Base-by-base conservation (phyloP, 371 early-diverging fungal genomes). In the Mortierella polycephala region DNA sequence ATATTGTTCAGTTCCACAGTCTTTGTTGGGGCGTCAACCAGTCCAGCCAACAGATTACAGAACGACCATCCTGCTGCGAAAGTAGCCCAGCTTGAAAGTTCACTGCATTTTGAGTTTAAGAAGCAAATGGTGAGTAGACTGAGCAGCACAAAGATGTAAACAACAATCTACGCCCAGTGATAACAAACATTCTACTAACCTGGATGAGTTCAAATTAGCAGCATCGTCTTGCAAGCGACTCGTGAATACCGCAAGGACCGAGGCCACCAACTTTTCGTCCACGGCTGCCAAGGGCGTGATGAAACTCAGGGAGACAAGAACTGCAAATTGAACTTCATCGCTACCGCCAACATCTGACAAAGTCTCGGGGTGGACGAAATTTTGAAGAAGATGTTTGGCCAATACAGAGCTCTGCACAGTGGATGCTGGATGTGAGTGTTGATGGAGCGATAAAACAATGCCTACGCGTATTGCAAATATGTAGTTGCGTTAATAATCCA, bases 251-350 rank as follows among this genome's bases (percentile, higher is more conserved):
- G 40, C 54, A 14, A 79, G 64, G 42, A 72, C 73, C n/a, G 68
- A 55, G 5, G 68, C 54, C 11, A 76, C 73, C 10, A 83, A 49
- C 9, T 85, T 84, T 51, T 88, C 87, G 39, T 89, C 85, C 20
- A 81, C 81, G 11, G 86, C 82, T 0, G 83, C 76, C 39, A 84
- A 81, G 0, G 82, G 72, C 3, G 85, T 83, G 41, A 89, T 65
- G 62, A 85, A 83, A 0, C 87, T 87, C 52, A 87, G 58, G 10
- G 83, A 75, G 30, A 86, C 83, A 5, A 83, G 64, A 4, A 85
- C 87, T 2, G 86, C 88, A 74, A 86, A 89, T 46, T 88, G 89
- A 11, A 89, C 87, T 62, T 89, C 89, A 46, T 89, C 89, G 57
- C 87, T 87, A 60, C 69, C 66, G 13, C 73, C 69, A 10, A 79